Evolutionary conservation across 306 rosid species (phyloP).

Genomic region (Bauhinia variegata): DNA sequence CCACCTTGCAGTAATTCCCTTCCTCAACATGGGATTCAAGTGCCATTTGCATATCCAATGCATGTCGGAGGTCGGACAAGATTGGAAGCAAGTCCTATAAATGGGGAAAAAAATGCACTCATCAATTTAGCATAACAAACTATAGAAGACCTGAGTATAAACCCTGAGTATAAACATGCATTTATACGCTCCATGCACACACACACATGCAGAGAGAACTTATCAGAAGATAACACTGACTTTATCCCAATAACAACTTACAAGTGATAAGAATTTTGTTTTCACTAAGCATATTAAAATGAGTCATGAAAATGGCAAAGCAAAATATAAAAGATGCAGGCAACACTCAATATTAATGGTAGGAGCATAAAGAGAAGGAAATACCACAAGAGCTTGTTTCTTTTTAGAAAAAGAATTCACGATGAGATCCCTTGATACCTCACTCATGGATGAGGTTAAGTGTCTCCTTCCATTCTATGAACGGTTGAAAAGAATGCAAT

Average conservation of each 20-base stretch:
- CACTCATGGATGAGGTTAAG: conserved; percentile 82
- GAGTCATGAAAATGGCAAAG: conserved; percentile 21
- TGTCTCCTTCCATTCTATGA: conserved; percentile 98
- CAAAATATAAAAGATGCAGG: conserved; percentile 27
- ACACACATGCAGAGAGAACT: not conserved
- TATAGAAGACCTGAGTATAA: conserved; percentile 20
- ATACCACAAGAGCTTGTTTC: conserved; percentile 94
- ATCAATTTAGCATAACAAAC: conserved; percentile 25
- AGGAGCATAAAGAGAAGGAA: conserved; percentile 30
- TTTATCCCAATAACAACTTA: conserved; percentile 26
- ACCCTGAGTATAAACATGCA: conserved; percentile 1
- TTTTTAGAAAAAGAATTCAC: conserved; percentile 89
- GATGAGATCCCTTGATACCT: conserved; percentile 96
- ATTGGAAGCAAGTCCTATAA: conserved; percentile 84
- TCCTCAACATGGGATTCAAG: conserved; percentile 88
- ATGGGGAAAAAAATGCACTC: conserved; percentile 21
- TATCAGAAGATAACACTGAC: conserved; percentile 21
- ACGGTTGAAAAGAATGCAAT: conserved; percentile 32
- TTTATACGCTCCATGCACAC: not conserved
- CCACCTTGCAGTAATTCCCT: conserved; percentile 93
- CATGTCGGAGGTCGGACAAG: conserved; percentile 80
- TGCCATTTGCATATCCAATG: conserved; percentile 77
- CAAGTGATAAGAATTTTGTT: conserved; percentile 27
- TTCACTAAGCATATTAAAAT: conserved; percentile 3
- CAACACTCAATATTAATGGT: conserved; percentile 6